Evolutionary conservation across 2,329 filamentous ascomycete genomes (phyloP), one percentile per base, ranked within the genome.

Genomic region (Phaeosphaeria sp.): DNA sequence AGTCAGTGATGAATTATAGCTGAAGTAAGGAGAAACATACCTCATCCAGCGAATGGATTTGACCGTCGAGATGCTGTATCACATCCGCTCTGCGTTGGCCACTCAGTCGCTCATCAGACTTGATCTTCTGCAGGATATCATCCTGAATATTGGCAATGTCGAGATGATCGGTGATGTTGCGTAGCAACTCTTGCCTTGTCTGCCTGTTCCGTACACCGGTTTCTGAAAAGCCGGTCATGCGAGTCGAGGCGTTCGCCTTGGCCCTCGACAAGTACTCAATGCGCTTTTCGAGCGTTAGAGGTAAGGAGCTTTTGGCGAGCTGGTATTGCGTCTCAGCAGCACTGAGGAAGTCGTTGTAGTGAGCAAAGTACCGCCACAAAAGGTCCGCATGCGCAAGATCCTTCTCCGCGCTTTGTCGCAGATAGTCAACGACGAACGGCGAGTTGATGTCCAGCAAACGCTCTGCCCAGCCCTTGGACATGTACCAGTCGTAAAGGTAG

Each of bases 401-500:
- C 6, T 88, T 87, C 4, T 82, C 81, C 1, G 92, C 91, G 57
- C 92, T 89, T 52, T 90, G 88, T 70, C 91, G 84, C 2, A 99
- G 86, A 74, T 97, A 99, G 2, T 89, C 91, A 43, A 96, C 86
- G 24, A 98, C 92, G 69, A 93, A 93, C 0, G 89, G 87, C 5
- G 93, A 96, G 56, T 93, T 87, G 51, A 95, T 92, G 36, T 90
- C 88, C 33, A 99, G 86, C 25, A 99, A 85, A 15, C 93, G 89
- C 62, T 97, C 92, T 9, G 87, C 90, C 88, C 91, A 93, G 18
- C 91, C 90, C 74, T 93, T 89, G 53, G 85, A 80, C 65, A 98
- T 88, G 77, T 99, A 99, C 94, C 95, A 99, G 71, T 97, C 93
- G 74, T 97, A 99, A n/a, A 99, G 84, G 69, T 92, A 92, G 60